Evolutionary conservation across 441 rosid genomes (phyloP), one percentile per base, ranked within the genome.

Genomic region (Erodium chrysanthum): DNA sequence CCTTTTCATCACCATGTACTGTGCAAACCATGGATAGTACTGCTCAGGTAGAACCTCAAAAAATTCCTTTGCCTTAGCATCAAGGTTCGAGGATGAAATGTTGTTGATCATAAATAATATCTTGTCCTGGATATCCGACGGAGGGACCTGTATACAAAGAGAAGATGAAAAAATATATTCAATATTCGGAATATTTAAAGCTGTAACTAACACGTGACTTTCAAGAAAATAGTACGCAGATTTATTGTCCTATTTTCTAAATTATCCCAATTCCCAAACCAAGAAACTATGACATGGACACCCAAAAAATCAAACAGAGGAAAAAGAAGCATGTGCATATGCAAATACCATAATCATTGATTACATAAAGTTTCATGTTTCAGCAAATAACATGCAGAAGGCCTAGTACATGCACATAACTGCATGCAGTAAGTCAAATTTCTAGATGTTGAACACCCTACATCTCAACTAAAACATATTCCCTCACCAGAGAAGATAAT

Each of bases 1-100:
- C 99, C 99, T 90, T 88, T 89, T 96, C 99, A 96, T 96, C 65
- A 96, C 99, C 97, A 96, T 90, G 70, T 96, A 96, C 73, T 86
- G 96, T 0, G 99, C 98, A 75, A 96, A 92, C 99, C 99, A 96
- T 4, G 98, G 89, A 78, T 86, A 84, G 67, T 88, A 83, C 73
- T 87, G 92, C 68, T 96, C 98, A 65, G 86, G 85, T 64, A 96
- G 75, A 77, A 90, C 75, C 73, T 96, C 99, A 73, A 86, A 76
- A 70, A 96, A 82, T 74, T 96, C 98, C 77, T 88, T 96, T 64
- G 90, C 84, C 79, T 92, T 96, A 46, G 84, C 80, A 77, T 96
- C 99, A 56, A 92, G 64, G 78, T 96, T 96, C 29, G 92, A 81
- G 74, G 66, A 75, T 27, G 99, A 92, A 69, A 96, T 84, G 73